These are phyloP conservation scores for Tolypocladium capitatum DNA, from an alignment of 2,329 filamentous ascomycete species.

Conservation along the genomic window DNA sequence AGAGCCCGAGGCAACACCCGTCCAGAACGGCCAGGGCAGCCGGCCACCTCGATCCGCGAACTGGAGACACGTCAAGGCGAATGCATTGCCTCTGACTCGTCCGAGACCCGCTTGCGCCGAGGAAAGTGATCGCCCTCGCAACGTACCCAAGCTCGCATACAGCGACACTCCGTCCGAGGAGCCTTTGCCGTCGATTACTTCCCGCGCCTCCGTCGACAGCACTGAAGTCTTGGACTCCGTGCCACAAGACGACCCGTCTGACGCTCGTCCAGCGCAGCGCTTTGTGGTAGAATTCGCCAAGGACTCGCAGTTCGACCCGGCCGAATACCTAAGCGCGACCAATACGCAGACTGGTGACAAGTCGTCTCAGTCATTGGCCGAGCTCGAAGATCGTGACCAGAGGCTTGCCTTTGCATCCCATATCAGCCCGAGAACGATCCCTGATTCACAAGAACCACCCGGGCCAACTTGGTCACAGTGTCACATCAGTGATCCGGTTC, in stretches of 20 bases:
- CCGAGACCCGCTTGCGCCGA: conserved; percentile 4
- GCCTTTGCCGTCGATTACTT: conserved; percentile 16
- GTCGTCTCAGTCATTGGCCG: conserved; percentile 18
- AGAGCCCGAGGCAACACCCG: background rate
- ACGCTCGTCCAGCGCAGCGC: conserved; percentile 4
- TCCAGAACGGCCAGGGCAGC: conserved; percentile 9
- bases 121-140: conserved; percentile 8
- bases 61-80: conserved; percentile 9
- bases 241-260: conserved; percentile 2
- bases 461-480: conserved; percentile 10
- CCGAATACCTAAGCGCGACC: conserved; percentile 21
- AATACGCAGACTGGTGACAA: conserved; percentile 16
- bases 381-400: conserved; percentile 22
- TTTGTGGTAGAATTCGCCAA: conserved; percentile 19
- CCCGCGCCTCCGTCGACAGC: conserved; percentile 12
- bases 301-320: conserved; percentile 16
- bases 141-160: conserved; percentile 9
- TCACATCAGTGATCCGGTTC: background rate
- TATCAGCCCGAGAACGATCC: conserved; percentile 24
- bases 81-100: background rate
- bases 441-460: conserved; percentile 29
- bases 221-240: conserved; percentile 7
- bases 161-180: conserved; percentile 16
- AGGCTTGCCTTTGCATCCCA: conserved; percentile 16
- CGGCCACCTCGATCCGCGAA: conserved; percentile 16